Evolutionary conservation across 2,329 filamentous ascomycete genomes (phyloP).

Genomic region (Parasarocladium wereldwijsianum): DNA sequence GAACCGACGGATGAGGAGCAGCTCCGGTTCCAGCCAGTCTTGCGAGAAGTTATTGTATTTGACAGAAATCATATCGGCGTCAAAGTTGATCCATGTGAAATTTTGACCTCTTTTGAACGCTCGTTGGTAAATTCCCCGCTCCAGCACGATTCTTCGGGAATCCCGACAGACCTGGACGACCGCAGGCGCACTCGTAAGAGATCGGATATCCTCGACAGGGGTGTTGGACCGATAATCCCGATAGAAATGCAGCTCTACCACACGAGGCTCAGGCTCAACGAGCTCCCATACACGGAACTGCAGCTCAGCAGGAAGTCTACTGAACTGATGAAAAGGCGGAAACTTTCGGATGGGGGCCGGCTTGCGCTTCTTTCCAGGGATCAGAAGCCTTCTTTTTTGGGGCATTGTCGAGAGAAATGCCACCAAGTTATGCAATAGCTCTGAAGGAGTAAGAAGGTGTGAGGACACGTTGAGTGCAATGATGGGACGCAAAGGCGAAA

Average conservation of each 20-base stretch:
- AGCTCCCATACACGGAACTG: slow-evolving; percentile 1
- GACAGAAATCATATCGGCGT: slow-evolving; percentile 3
- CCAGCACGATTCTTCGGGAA: slow-evolving; percentile 1
- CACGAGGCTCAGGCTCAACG: slow-evolving; percentile 2
- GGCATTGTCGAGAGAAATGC: too few species aligned
- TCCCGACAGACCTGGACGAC: slow-evolving; percentile 2
- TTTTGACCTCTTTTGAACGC: neutral
- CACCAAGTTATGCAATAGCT: too few species aligned
- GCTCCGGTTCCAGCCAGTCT: slow-evolving; percentile 1
- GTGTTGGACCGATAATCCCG: too few species aligned
- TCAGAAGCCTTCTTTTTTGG: neutral
- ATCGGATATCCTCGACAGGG: neutral
- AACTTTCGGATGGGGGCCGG: too few species aligned
- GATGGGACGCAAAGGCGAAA: too few species aligned
- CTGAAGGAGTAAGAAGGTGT: too few species aligned
- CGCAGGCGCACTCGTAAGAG: slow-evolving; percentile 2
- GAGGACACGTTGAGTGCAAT: too few species aligned
- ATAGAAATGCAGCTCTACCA: slow-evolving; percentile 1
- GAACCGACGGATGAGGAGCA: slow-evolving; percentile 3
- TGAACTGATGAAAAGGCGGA: slow-evolving; percentile 3
- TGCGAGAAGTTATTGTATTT: neutral
- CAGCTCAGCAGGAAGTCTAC: slow-evolving; percentile 1
- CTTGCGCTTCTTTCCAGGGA: slow-evolving; percentile 1
- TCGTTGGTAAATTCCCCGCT: slow-evolving; percentile 2
- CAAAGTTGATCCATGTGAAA: slow-evolving; percentile 2